A percentile compares a stretch with the other conserved stretches of the same genome.
These are phyloP conservation scores for Vigna trinervia DNA, from an alignment of 306 rosid genomes.

Conservation along the genomic window DNA sequence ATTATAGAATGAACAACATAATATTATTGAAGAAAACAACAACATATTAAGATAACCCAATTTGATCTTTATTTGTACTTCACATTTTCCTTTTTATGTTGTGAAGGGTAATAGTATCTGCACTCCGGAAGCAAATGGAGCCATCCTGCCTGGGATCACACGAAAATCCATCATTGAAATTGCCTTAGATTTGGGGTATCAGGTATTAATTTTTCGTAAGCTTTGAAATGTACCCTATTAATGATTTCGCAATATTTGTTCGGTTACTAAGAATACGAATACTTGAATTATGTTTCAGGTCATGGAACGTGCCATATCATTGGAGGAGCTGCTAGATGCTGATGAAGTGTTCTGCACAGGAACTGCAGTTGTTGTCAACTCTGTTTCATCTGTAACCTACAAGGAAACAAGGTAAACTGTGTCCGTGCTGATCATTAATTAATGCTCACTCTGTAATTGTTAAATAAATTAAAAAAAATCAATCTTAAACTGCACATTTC, in stretches of 20 bases:
- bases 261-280: background rate
- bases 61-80: background rate
- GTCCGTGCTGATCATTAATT: background rate
- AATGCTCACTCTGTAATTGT: background rate
- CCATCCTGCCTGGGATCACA: constrained; percentile 72
- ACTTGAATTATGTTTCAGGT: constrained; percentile 43
- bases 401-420: constrained; percentile 44
- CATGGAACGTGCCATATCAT: constrained; percentile 49
- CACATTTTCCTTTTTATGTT: background rate
- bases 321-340: constrained; percentile 61
- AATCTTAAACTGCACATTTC: background rate
- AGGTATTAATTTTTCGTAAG: constrained; percentile 48
- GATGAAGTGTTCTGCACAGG: constrained; percentile 78
- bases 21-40: background rate
- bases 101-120: constrained; percentile 55
- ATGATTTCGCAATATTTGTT: background rate
- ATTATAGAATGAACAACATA: background rate
- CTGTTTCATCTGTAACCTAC: constrained; percentile 56
- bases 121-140: constrained; percentile 60
- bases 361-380: constrained; percentile 57
- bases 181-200: constrained; percentile 60
- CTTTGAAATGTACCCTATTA: background rate
- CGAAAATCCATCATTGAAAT: constrained; percentile 62
- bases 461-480: background rate
- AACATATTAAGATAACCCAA: background rate